Evolutionary conservation across 306 rosid species (phyloP).

Genomic region (Vigna mungo): DNA sequence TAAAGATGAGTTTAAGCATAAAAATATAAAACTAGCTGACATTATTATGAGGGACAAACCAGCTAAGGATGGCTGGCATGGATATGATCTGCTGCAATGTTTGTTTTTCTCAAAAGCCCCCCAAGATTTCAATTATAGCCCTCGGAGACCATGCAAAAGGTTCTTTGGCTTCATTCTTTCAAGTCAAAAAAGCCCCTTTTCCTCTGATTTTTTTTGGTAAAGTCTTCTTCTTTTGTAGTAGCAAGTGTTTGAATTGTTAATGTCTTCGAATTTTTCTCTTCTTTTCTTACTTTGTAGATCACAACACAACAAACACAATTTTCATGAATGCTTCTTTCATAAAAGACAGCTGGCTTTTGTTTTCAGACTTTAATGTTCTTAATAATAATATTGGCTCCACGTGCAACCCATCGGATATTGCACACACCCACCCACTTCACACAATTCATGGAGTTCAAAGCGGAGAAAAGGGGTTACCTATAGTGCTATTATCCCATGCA

Average conservation of each 20-base stretch:
- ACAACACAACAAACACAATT: conserved; percentile 45
- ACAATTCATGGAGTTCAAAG: conserved; percentile 50
- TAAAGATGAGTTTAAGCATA: conserved; percentile 71
- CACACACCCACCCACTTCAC: conserved; percentile 50
- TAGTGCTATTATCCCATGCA: conserved; percentile 45
- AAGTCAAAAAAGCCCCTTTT: conserved; percentile 64
- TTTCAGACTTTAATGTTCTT: conserved; percentile 45
- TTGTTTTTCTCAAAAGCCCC: conserved; percentile 74
- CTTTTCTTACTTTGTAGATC: conserved; percentile 49
- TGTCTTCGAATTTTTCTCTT: conserved; percentile 41
- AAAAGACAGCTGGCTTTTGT: conserved; percentile 57
- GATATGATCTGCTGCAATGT: conserved; percentile 47
- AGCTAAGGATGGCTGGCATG: conserved; percentile 74
- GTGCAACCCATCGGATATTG: conserved; percentile 56
- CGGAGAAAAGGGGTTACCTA: conserved; percentile 33
- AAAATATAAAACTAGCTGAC: conserved; percentile 64
- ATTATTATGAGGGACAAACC: conserved; percentile 62
- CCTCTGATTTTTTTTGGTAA: conserved; percentile 28
- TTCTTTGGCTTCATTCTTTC: conserved; percentile 65
- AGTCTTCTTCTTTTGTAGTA: conserved; percentile 50
- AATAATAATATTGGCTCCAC: conserved; percentile 56
- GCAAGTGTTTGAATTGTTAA: conserved; percentile 43
- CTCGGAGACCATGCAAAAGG: conserved; percentile 99
- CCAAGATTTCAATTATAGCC: conserved; percentile 68
- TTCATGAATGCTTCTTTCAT: conserved; percentile 50